Conservation (phyloP, 176 grass and related monocot species). For the Eleusine coracana region DNA sequence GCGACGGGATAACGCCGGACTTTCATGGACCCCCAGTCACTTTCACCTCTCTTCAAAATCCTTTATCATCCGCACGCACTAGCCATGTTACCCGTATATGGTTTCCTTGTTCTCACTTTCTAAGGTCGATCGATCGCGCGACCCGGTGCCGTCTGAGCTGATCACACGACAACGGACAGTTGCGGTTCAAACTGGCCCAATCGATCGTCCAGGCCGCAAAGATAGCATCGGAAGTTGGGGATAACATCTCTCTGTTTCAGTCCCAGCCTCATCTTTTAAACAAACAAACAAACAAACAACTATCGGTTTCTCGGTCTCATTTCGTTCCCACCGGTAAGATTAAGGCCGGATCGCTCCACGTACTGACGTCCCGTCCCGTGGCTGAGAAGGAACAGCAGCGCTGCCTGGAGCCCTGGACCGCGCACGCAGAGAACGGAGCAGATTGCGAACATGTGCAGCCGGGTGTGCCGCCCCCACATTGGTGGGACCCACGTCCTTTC, state of each 20-base stretch:
- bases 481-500: conserved; percentile 40
- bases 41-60: neutral
- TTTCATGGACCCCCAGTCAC: neutral
- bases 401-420: neutral
- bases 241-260: neutral
- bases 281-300: no score
- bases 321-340: neutral
- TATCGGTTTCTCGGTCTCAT: neutral
- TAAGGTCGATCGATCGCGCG: neutral
- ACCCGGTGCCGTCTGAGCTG: neutral
- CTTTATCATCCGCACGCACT: no score
- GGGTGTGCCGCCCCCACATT: conserved; percentile 8
- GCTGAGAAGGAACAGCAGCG: neutral
- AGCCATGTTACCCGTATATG: neutral
- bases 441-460: conserved; percentile 12
- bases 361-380: neutral
- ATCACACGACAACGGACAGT: neutral
- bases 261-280: neutral
- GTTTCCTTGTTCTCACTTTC: neutral
- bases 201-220: neutral
- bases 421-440: conserved; percentile 24
- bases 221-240: neutral
- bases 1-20: conserved; percentile 3
- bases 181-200: neutral
- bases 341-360: neutral